Base-by-base conservation (phyloP, 1,284 basidiomycete species). In the Ganoderma lucidum region DNA sequence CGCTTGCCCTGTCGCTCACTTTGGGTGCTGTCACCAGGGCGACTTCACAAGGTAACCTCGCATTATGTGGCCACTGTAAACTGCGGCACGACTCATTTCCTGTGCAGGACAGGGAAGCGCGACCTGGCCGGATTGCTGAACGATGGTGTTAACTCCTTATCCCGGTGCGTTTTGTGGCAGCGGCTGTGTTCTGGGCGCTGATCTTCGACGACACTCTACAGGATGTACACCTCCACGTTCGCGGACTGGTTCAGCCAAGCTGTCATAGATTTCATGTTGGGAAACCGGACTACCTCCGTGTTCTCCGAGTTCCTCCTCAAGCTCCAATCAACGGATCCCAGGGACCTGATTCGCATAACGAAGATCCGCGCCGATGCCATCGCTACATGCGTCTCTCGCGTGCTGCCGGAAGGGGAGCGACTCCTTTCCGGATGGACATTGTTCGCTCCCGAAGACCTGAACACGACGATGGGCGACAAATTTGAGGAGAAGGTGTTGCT, bases 181-280 rank as follows among this genome's bases (percentile, higher is more conserved):
- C 41, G 32, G n/a, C 19, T 55, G 15, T 10, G 23, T 48, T 6
- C 56, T 5, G 39, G n/a, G 23, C 53, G 48, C 37, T 42, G 37
- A 28, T 55, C 35, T 56, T 51, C 72, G 41, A 71, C 19, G 2
- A 35, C 44, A 19, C 37, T 42, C 23, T 17, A 23, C 71, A 89
- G 94, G 77, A 89, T 95, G 90, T 95, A 94, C 80, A 91, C 92
- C 8, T 91, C 94, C 28, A 93, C 93, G 3, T 95, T 97, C 76
- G 92, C 93, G 69, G 97, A 99, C 82, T 99, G 97, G 90, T 99
- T 98, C 82, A 92, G 90, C 64, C 97, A 99, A 83, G 94, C 96
- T 1, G 94, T 96, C 62, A 96, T 97, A 74, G 96, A 97, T 78
- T 98, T 93, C 78, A 90, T 95, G 85, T 90, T 96, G 62, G 96